phyloP scores from a whole-genome alignment of 768 basidiomycete genomes.

The Pisolithus tinctorius region DNA sequence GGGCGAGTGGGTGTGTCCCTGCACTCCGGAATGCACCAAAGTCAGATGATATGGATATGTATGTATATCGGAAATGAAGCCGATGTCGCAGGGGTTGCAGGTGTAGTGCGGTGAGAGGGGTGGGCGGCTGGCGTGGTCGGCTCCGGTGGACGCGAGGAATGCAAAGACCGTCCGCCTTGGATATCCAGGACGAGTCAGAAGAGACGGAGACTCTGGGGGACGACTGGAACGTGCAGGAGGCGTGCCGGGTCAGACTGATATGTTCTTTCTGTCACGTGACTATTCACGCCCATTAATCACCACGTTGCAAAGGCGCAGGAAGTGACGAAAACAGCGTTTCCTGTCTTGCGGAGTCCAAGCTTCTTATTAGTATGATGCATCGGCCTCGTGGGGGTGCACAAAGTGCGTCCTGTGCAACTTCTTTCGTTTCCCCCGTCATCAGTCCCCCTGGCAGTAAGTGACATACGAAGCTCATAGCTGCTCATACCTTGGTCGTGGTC shows the following conservation, averaged over 20 bases:
- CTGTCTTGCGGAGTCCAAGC: no score
- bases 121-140: background rate
- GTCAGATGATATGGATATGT: background rate
- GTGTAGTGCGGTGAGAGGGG: background rate
- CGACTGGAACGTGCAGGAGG: constrained; percentile 2
- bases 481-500: background rate
- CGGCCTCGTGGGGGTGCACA: background rate
- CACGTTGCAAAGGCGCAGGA: no score
- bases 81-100: background rate
- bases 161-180: background rate
- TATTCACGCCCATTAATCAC: no score
- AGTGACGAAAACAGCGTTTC: no score
- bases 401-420: background rate
- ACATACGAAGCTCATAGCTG: no score
- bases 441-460: no score
- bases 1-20: background rate
- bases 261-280: background rate
- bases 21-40: background rate
- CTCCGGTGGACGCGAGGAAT: no score
- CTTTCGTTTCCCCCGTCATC: background rate
- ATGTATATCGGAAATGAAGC: constrained; percentile 1
- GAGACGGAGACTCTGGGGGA: no score
- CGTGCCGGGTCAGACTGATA: background rate
- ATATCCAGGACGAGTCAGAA: background rate
- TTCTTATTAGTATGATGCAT: background rate